phyloP scores from a whole-genome alignment of 1,139 yeast species.

The Kodamaea sp. region DNA sequence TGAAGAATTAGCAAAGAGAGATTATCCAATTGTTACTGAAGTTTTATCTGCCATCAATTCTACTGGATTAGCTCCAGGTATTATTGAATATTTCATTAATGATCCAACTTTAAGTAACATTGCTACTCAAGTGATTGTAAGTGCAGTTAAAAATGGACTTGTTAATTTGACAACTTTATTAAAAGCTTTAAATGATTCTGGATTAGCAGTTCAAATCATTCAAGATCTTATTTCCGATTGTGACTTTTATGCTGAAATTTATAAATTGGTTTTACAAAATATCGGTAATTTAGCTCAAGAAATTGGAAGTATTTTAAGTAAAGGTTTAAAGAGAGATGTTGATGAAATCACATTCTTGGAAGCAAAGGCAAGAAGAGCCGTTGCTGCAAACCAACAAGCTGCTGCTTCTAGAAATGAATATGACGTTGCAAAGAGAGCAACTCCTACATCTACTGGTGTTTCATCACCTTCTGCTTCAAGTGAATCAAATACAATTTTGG shows the following conservation, averaged over 20 bases:
- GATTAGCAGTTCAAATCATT: conserved; percentile 40
- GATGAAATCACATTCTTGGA: conserved; percentile 7
- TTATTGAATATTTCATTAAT: conserved; percentile 31
- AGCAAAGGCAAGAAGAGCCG: conserved; percentile 9
- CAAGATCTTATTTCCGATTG: conserved; percentile 39
- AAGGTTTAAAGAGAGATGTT: conserved; percentile 22
- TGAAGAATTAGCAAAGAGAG: conserved; percentile 35
- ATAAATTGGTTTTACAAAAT: conserved; percentile 31
- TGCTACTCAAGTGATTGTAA: conserved; percentile 28
- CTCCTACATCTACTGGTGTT: conserved; percentile 10
- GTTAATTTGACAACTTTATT: conserved; percentile 38
- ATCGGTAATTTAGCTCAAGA: conserved; percentile 30
- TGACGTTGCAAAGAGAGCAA: not conserved
- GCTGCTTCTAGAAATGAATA: conserved; percentile 1
- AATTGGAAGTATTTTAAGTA: conserved; percentile 22
- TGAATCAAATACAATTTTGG: conserved; percentile 22
- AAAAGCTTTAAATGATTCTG: conserved; percentile 43
- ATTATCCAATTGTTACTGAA: conserved; percentile 41
- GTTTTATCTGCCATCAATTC: conserved; percentile 37
- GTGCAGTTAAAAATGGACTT: conserved; percentile 31
- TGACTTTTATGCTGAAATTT: conserved; percentile 40
- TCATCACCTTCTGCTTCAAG: conserved; percentile 9
- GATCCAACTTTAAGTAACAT: conserved; percentile 32
- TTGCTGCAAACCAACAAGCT: conserved; percentile 7
- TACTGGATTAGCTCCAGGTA: conserved; percentile 39